Evolutionary conservation across 768 basidiomycete species (phyloP), one percentile per base, ranked within the genome.

Genomic region (Xerocomus potaroensis): DNA sequence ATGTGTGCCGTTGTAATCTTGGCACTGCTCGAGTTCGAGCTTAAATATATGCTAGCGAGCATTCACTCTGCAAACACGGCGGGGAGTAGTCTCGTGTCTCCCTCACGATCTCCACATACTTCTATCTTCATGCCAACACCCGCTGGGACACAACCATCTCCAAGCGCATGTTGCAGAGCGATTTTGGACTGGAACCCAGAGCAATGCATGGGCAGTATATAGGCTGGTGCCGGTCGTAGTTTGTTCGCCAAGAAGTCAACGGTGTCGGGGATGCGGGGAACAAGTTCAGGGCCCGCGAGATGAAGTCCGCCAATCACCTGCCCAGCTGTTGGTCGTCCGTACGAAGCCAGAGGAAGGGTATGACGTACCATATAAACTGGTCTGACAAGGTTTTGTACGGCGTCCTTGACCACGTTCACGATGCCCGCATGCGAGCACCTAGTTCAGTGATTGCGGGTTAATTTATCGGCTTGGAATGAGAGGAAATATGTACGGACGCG

Each of bases 151-250:
- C 83, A 83, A 1, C 80, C 80, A 43, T 86, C 79, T 18, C 88
- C 89, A 15, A 93, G 71, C 3, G 76, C 85, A 5, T 66, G 63
- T 59, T 82, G 80, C 55, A 92, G 64, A 2, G 82, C 85, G 8
- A 87, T 61, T 63, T 91, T 90, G 29, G 77, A 76, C n/a, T 75
- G 72, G 58, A 91, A 87, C 4, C 89, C 89, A 3, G 85, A 80
- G 56, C 90, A 92, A 60, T 92, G 91, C 81, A 92, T 85, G 0
- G 89, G 90, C 0, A 91, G 71, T 37, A 91, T 65, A 52, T 84
- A 91, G 1, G 72, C 74, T 1, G 87, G 87, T 0, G 79, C 63
- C 10, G 88, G 87, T 7, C 52, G 61, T 24, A 91, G 65, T 43
- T 74, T 57, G n/a, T 72, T 67, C 1, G 83, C 74, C 27, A 92